Conservation (phyloP, 2,329 filamentous ascomycete genomes). For the Pseudodiploospora longispora region DNA sequence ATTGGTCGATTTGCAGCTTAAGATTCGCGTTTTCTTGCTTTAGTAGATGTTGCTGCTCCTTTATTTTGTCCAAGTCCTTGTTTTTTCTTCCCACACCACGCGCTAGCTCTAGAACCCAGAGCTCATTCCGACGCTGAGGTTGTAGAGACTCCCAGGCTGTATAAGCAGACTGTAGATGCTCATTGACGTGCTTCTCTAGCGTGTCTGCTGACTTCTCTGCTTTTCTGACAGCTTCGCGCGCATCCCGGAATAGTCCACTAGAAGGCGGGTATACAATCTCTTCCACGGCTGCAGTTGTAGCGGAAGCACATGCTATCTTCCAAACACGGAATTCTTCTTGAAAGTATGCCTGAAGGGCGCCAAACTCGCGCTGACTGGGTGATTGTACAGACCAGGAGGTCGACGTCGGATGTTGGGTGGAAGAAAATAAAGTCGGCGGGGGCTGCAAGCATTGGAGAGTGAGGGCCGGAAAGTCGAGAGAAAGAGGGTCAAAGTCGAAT, state of each 20-base stretch:
- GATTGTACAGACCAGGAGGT: conserved; percentile 76
- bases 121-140: conserved; percentile 44
- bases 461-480: conserved; percentile 78
- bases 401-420: conserved; percentile 67
- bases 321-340: conserved; percentile 59
- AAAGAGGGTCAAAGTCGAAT: conserved; percentile 76
- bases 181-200: conserved; percentile 60
- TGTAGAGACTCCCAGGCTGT: conserved; percentile 65
- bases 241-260: conserved; percentile 30
- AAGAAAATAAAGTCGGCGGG: conserved; percentile 74
- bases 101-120: conserved; percentile 55
- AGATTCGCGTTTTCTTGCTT: conserved; percentile 51
- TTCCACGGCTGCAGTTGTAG: conserved; percentile 41
- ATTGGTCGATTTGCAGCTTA: conserved; percentile 49
- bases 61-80: conserved; percentile 45
- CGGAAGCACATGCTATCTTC: conserved; percentile 45
- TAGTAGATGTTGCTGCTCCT: conserved; percentile 40
- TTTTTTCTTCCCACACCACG: conserved; percentile 50
- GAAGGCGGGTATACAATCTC: conserved; percentile 43
- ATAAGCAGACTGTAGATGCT: conserved; percentile 72
- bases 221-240: conserved; percentile 37
- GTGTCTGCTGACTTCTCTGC: conserved; percentile 45
- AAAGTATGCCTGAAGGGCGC: conserved; percentile 61
- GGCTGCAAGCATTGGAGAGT: conserved; percentile 73
- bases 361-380: conserved; percentile 65